Evolutionary conservation across 805 yeast genomes (phyloP), one percentile per base, ranked within the genome.

Genomic region (Candida coquimbonensis): DNA sequence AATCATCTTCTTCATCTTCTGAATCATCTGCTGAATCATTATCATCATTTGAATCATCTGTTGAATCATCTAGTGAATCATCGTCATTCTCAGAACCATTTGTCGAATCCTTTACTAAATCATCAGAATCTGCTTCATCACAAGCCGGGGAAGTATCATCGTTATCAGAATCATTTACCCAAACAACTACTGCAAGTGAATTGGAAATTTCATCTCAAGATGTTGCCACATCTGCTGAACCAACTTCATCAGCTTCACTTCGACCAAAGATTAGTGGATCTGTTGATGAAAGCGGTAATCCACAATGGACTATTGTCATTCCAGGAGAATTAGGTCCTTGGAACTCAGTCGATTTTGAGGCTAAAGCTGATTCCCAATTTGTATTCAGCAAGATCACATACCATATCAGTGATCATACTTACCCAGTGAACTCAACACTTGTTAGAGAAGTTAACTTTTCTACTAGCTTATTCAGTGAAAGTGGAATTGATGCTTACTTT

Each of bases 281-380:
- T 27, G 24, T 25, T 19, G 43, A 39, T 29, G 31, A 29, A 29
- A 17, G 14, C 17, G 53, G 51, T 35, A 40, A 43, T 31, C 53
- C 52, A 42, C 38, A 38, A 31, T 55, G 55, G 55, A 41, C 35
- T 9, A 5, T 52, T 13, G 13, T 37, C 17, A 33, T 55, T 45
- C 57, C 59, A 48, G 53, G 52, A 26, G 39, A 31, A n/a, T 47
- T 53, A 35, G 53, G 54, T 9, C 57, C 57, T 47, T 53, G 59
- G 59, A 39, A 29, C 31, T 29, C 31, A 29, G 42, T 52, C 27
- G 38, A 27, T n/a, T 38, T 38, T 24, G 32, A 31, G 14, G 48
- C 38, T 27, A n/a, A 21, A 27, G 33, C 37, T 8, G 48, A 45
- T 29, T 16, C 31, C 17, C 19, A 27, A 9, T 45, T 40, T 36